These are phyloP conservation scores for Cordyceps pruinosa DNA, from an alignment of 2,329 filamentous ascomycete genomes.

Conservation along the genomic window DNA sequence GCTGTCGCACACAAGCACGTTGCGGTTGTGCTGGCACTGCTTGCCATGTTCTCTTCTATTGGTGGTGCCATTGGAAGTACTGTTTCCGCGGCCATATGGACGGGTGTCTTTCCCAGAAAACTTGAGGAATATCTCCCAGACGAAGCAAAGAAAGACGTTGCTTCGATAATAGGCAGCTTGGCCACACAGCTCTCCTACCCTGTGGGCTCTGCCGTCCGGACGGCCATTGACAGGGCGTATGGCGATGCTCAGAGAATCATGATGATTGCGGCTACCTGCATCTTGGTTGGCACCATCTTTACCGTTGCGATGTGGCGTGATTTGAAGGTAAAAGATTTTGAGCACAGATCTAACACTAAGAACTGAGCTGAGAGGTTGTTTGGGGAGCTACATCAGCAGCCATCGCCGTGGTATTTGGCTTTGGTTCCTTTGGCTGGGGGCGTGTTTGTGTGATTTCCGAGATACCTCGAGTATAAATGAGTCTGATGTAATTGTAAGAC, in stretches of 20 bases:
- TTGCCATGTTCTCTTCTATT: not conserved
- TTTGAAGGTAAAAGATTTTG: slow-evolving; percentile 5
- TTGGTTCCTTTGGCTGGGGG: not conserved
- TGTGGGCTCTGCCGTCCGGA: not conserved
- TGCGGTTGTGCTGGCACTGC: not conserved
- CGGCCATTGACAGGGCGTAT: not conserved
- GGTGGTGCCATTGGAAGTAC: slow-evolving; percentile 6
- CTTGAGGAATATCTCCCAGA: not conserved
- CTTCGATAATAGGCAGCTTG: not conserved
- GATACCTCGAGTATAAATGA: no score
- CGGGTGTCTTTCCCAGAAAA: not conserved
- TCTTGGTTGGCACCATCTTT: not conserved
- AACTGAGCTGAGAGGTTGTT: no score
- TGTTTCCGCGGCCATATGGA: slow-evolving; percentile 6
- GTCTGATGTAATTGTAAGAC: no score
- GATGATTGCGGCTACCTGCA: not conserved
- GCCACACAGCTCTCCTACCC: not conserved
- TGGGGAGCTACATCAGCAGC: no score
- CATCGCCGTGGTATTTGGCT: not conserved
- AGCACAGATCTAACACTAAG: not conserved
- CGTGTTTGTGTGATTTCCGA: no score
- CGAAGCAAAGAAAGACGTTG: not conserved
- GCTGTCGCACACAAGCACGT: slow-evolving; percentile 38
- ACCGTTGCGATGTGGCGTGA: slow-evolving; percentile 5
- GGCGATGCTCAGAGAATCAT: slow-evolving; percentile 6